Percentiles rank a stretch among this genome's conserved stretches.
Conservation (phyloP, 192 early-diverging fungal genomes). For the Backusella tarrabulga region DNA sequence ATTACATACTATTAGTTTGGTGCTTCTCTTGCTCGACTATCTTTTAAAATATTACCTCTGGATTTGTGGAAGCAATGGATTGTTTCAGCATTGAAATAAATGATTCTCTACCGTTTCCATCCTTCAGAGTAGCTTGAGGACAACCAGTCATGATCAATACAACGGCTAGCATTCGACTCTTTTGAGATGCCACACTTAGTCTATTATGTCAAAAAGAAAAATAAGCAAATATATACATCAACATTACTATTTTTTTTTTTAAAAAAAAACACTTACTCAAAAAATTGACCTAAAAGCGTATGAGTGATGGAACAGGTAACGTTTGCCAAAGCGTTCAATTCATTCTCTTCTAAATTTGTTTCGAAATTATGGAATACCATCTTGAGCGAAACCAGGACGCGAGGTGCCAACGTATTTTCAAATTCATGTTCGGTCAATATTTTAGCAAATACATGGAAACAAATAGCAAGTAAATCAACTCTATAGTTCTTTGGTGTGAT, state of each 20-base stretch:
- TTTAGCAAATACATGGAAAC: slow-evolving; percentile 47
- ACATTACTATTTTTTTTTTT: not conserved
- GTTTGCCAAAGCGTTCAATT: slow-evolving; percentile 20
- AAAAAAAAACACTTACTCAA: slow-evolving; percentile 7
- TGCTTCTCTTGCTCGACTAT: not conserved
- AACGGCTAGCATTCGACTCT: slow-evolving; percentile 28
- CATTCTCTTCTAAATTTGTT: slow-evolving; percentile 13
- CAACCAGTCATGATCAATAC: slow-evolving; percentile 34
- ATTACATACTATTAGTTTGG: not conserved
- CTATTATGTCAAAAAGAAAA: not conserved
- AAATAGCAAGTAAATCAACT: slow-evolving; percentile 47
- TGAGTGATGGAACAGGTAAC: slow-evolving; percentile 28
- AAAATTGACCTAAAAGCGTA: slow-evolving; percentile 23
- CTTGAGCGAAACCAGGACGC: slow-evolving; percentile 47
- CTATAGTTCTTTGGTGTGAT: slow-evolving; percentile 44
- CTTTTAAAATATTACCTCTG: not conserved
- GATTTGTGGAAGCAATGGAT: slow-evolving; percentile 7
- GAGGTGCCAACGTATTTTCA: slow-evolving; percentile 42
- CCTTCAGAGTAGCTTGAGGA: slow-evolving; percentile 27
- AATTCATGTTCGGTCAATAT: slow-evolving; percentile 43
- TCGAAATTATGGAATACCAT: slow-evolving; percentile 41
- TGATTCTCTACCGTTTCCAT: not conserved
- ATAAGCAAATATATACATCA: not conserved
- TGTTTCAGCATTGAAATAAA: slow-evolving; percentile 22
- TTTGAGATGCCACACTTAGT: slow-evolving; percentile 10